Conservation (phyloP, 192 early-diverging fungal species). For the Backusella circina region DNA sequence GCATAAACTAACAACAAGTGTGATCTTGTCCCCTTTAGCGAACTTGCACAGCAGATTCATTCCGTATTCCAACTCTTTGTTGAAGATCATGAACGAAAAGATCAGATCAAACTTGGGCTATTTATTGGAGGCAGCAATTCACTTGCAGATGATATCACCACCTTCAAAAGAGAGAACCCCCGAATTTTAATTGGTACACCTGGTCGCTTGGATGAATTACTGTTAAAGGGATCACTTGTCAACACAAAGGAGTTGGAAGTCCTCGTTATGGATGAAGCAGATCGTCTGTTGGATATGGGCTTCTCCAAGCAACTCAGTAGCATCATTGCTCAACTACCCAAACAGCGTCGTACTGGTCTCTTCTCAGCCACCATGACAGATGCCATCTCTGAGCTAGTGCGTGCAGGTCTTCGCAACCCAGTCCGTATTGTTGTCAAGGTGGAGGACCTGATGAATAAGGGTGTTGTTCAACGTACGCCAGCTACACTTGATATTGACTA, state of each 20-base stretch:
- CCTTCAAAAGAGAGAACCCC: conserved; percentile 61
- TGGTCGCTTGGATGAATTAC: conserved; percentile 81
- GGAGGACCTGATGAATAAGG: conserved; percentile 54
- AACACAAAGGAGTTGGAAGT: conserved; percentile 82
- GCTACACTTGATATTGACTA: conserved; percentile 67
- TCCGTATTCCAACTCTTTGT: conserved; percentile 66
- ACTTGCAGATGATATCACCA: conserved; percentile 57
- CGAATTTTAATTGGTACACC: conserved; percentile 92
- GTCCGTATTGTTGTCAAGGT: conserved; percentile 89
- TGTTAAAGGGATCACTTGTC: conserved; percentile 47
- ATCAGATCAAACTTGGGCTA: conserved; percentile 46
- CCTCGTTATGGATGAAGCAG: conserved; percentile 92
- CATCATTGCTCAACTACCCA: conserved; percentile 81
- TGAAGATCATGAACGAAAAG: conserved; percentile 35
- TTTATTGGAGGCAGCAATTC: conserved; percentile 71
- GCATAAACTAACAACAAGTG: too few relatives aligned
- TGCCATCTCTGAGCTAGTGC: conserved; percentile 74
- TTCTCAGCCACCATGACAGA: conserved; percentile 98
- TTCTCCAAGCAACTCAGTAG: conserved; percentile 76
- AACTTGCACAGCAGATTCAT: conserved; percentile 86
- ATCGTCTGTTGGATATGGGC: conserved; percentile 92
- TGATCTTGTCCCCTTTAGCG: too few relatives aligned
- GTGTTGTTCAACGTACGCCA: conserved; percentile 52
- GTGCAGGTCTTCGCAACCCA: conserved; percentile 89
- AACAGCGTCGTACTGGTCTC: conserved; percentile 92